Percentiles rank a stretch among this genome's conserved stretches.
Conservation (phyloP, 176 grass and related monocot species). For the Carex myosuroides region DNA sequence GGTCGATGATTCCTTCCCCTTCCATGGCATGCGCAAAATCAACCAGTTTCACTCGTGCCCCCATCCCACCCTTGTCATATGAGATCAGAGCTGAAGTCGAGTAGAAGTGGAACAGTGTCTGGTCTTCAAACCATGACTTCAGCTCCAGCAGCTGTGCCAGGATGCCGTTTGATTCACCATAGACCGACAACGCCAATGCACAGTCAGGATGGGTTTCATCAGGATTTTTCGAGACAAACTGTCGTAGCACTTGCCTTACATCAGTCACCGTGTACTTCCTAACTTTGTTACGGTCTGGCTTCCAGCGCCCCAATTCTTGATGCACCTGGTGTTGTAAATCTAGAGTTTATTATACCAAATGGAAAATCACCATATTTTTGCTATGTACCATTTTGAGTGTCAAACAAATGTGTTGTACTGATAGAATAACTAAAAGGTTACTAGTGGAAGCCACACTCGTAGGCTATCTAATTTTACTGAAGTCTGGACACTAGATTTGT, state of each 20-base stretch:
- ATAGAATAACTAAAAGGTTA: background rate
- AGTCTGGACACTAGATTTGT: background rate
- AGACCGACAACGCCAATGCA: slow-evolving; percentile 43
- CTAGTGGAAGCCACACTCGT: background rate
- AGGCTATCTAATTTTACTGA: background rate
- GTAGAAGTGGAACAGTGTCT: slow-evolving; percentile 89
- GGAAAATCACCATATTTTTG: background rate
- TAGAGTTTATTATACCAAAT: background rate
- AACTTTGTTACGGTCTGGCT: slow-evolving; percentile 29
- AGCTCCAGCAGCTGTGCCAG: slow-evolving; percentile 67
- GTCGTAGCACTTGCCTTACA: slow-evolving; percentile 48
- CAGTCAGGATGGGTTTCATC: slow-evolving; percentile 29
- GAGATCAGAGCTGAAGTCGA: slow-evolving; percentile 58
- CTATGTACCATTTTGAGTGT: background rate
- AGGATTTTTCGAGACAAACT: slow-evolving; percentile 43
- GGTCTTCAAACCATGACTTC: slow-evolving; percentile 85
- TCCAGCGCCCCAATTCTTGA: slow-evolving; percentile 29
- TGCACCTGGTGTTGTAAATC: slow-evolving; percentile 8
- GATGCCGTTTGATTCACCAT: slow-evolving; percentile 48
- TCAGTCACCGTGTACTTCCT: slow-evolving; percentile 34
- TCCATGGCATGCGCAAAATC: slow-evolving; percentile 76
- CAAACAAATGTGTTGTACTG: background rate
- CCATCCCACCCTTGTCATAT: slow-evolving; percentile 34
- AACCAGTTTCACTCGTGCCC: slow-evolving; percentile 56
- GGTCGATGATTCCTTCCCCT: slow-evolving; percentile 71